phyloP scores from a whole-genome alignment of 2,329 filamentous ascomycete species.

The Hymenoscyphus albidus region DNA sequence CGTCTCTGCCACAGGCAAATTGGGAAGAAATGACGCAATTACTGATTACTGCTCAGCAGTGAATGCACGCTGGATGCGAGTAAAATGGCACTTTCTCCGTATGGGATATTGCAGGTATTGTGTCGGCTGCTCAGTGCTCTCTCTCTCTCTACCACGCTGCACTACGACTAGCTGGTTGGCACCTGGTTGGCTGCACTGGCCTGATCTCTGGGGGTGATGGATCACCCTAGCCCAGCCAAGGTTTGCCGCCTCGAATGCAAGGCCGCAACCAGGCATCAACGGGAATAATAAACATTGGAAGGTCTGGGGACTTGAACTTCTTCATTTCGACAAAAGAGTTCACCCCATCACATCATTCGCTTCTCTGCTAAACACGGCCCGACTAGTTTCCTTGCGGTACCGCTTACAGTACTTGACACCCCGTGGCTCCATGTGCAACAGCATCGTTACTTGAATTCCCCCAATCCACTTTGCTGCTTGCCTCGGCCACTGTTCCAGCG shows the following conservation, averaged over 20 bases:
- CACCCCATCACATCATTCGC: background rate
- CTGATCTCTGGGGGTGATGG: background rate
- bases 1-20: background rate
- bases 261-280: background rate
- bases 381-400: background rate
- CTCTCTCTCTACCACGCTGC: background rate
- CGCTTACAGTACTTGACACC: background rate
- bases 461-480: background rate
- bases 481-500: background rate
- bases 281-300: background rate
- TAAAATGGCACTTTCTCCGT: background rate
- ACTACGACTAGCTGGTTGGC: background rate
- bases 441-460: background rate
- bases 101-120: background rate
- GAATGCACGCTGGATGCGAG: background rate
- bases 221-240: background rate
- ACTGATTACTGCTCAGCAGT: background rate
- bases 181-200: background rate
- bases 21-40: background rate
- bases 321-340: background rate
- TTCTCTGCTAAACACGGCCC: background rate
- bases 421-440: conserved; percentile 4
- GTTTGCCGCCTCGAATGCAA: background rate
- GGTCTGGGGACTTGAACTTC: background rate
- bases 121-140: background rate